Percentiles rank a stretch among this genome's conserved stretches.
Conservation (phyloP, 441 rosid species). For the Viola pubescens region DNA sequence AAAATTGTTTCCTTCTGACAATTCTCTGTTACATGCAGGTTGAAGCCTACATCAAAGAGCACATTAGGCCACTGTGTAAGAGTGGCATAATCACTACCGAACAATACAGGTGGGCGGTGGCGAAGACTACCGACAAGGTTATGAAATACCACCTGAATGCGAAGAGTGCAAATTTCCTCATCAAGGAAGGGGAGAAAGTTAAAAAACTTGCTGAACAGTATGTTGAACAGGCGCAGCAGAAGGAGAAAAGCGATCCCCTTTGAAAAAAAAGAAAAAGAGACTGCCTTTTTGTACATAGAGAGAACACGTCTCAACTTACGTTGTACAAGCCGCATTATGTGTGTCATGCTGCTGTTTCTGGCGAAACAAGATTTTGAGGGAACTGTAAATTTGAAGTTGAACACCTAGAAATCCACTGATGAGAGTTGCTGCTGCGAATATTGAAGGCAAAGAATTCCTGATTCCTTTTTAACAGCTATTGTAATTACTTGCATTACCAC, state of each 20-base stretch:
- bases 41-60: conserved; percentile 93
- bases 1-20: conserved; percentile 3
- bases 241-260: conserved; percentile 32
- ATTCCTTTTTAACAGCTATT: no score
- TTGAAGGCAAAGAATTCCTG: no score
- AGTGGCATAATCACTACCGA: conserved; percentile 77
- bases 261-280: not conserved
- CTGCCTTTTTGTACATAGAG: no score
- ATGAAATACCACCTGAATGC: conserved; percentile 85
- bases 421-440: no score
- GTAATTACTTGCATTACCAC: no score
- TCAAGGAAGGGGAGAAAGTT: conserved; percentile 97
- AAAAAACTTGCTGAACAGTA: conserved; percentile 97
- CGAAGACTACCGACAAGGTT: conserved; percentile 79
- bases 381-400: no score
- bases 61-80: conserved; percentile 89
- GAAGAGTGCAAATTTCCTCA: conserved; percentile 78
- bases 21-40: conserved; percentile 41
- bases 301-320: no score
- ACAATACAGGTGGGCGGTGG: conserved; percentile 92
- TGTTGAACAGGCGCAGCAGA: conserved; percentile 69
- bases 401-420: no score
- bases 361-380: no score
- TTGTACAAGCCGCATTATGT: no score
- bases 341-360: no score